These are phyloP conservation scores for Suillus paluster DNA, from an alignment of 768 basidiomycete species.

Conservation along the genomic window DNA sequence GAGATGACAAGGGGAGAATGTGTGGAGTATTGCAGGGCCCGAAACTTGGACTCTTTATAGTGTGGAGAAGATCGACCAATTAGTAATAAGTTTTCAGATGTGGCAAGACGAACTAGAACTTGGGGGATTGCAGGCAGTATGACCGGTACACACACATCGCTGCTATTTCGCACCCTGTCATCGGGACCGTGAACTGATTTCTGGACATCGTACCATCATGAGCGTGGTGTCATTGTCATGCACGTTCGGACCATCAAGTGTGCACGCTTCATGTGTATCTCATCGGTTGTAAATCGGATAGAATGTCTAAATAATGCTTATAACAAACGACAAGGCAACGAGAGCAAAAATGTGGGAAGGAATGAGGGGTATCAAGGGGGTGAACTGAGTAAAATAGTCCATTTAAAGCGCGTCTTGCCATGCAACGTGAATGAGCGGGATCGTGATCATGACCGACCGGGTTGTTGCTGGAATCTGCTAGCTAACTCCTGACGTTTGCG, in stretches of 20 bases:
- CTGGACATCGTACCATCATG: background rate
- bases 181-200: background rate
- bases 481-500: slow-evolving; percentile 53
- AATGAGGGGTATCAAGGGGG: slow-evolving; percentile 3
- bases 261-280: background rate
- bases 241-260: slow-evolving; percentile 6
- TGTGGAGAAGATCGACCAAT: slow-evolving; percentile 11
- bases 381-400: slow-evolving; percentile 1
- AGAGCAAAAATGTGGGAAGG: slow-evolving; percentile 6
- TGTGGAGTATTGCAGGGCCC: background rate
- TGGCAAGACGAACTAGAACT: background rate
- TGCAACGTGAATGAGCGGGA: background rate
- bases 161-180: slow-evolving; percentile 4
- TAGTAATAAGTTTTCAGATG: background rate
- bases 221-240: too few species aligned
- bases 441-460: slow-evolving; percentile 11
- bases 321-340: slow-evolving; percentile 1
- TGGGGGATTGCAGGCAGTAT: background rate
- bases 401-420: background rate
- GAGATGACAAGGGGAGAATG: slow-evolving; percentile 8
- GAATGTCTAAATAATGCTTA: slow-evolving; percentile 8
- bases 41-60: slow-evolving; percentile 14
- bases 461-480: slow-evolving; percentile 38
- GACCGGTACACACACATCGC: background rate
- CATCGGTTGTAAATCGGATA: slow-evolving; percentile 11